A percentile compares a stretch with the other conserved stretches of the same genome.
phyloP scores from a whole-genome alignment of 805 yeast genomes.

The Starmera quercuum region DNA sequence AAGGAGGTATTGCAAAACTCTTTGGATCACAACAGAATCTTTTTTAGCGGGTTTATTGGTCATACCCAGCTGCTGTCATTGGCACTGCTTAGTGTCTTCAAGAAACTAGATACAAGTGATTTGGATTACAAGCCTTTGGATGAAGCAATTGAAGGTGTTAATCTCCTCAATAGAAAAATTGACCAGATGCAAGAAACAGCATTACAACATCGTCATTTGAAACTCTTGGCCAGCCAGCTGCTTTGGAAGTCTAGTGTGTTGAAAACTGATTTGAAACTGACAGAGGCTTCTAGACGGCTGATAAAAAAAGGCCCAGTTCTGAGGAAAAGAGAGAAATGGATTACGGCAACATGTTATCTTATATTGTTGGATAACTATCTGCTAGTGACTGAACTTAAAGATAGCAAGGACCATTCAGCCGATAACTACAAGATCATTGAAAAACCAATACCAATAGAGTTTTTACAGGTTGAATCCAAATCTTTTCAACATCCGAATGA shows the following conservation, averaged over 20 bases:
- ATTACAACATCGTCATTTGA: slow-evolving; percentile 47
- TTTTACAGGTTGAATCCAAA: slow-evolving; percentile 43
- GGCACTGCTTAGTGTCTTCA: slow-evolving; percentile 51
- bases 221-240: slow-evolving; percentile 43
- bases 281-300: slow-evolving; percentile 47
- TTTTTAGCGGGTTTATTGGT: slow-evolving; percentile 48
- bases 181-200: slow-evolving; percentile 57
- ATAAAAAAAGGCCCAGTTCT: slow-evolving; percentile 49
- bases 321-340: slow-evolving; percentile 57
- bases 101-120: slow-evolving; percentile 37
- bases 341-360: slow-evolving; percentile 43
- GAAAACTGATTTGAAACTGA: slow-evolving; percentile 43
- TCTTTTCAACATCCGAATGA: slow-evolving; percentile 13
- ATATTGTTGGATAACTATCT: slow-evolving; percentile 67
- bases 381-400: slow-evolving; percentile 49
- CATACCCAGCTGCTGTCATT: slow-evolving; percentile 53
- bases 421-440: slow-evolving; percentile 38
- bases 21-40: slow-evolving; percentile 45
- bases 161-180: slow-evolving; percentile 46
- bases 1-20: slow-evolving; percentile 28
- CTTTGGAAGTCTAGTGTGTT: slow-evolving; percentile 40
- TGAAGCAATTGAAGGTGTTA: slow-evolving; percentile 48
- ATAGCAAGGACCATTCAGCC: slow-evolving; percentile 25
- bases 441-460: slow-evolving; percentile 55
- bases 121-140: slow-evolving; percentile 45